Percentiles rank a stretch among this genome's conserved stretches.
Conservation (phyloP, 345 rosid species). For the Fremontodendron californicum region DNA sequence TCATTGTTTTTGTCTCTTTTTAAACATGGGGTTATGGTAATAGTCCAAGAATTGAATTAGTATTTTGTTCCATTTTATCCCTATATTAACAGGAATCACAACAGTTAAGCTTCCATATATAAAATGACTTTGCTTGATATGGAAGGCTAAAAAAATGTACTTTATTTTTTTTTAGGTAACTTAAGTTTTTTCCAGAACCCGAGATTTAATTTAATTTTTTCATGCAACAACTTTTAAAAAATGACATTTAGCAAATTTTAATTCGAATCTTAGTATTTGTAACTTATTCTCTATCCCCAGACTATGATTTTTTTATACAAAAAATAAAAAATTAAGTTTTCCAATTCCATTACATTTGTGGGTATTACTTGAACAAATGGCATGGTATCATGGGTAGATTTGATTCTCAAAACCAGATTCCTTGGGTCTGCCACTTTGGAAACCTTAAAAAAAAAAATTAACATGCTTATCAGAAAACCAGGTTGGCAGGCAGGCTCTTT, state of each 20-base stretch:
- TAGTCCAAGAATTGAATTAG: background rate
- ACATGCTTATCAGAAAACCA: slow-evolving; percentile 14
- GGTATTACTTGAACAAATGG: background rate
- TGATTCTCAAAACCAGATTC: slow-evolving; percentile 11
- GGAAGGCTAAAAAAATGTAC: background rate
- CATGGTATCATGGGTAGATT: background rate
- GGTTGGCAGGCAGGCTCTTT: slow-evolving; percentile 15
- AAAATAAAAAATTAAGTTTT: too few species aligned
- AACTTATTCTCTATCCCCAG: too few species aligned
- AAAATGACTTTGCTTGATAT: background rate
- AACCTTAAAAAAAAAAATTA: background rate
- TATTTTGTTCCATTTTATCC: background rate
- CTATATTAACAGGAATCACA: background rate
- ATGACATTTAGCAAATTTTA: too few species aligned
- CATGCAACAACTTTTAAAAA: too few species aligned
- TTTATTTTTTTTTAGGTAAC: too few species aligned
- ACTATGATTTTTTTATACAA: too few species aligned
- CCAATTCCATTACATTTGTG: too few species aligned
- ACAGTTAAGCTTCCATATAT: background rate
- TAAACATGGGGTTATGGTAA: background rate
- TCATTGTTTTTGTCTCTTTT: background rate
- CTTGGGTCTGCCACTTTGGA: background rate
- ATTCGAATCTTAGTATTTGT: too few species aligned
- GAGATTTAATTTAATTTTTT: too few species aligned
- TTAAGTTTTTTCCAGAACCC: too few species aligned